phyloP scores from a whole-genome alignment of 352 stramenopile species.

The Thraustochytrium sp. region DNA sequence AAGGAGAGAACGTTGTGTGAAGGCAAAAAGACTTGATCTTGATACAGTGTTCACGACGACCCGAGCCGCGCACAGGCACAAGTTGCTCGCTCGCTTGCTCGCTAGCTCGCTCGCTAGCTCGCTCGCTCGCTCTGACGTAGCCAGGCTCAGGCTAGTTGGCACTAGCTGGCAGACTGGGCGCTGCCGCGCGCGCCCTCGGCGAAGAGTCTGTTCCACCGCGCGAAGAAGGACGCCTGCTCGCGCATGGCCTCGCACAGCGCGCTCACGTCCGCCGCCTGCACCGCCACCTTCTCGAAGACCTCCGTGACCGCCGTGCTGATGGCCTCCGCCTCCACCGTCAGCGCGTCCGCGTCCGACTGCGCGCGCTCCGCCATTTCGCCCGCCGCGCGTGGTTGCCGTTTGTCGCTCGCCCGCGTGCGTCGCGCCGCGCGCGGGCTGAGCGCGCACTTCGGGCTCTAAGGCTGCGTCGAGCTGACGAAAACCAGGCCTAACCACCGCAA shows the following conservation, averaged over 20 bases:
- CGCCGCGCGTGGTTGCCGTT: too few relatives aligned
- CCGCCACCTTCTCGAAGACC: conserved; percentile 23
- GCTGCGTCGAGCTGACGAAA: too few relatives aligned
- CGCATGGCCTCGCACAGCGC: conserved; percentile 6
- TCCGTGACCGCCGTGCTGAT: neutral
- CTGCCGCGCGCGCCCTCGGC: neutral
- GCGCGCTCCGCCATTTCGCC: neutral
- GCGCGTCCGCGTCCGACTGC: neutral
- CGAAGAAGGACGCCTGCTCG: conserved; percentile 12
- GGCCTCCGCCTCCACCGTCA: conserved; percentile 2
- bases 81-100: neutral
- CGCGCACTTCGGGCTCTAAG: too few relatives aligned
- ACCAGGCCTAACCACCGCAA: too few relatives aligned
- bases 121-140: neutral
- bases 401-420: too few relatives aligned
- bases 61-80: neutral
- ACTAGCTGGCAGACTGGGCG: neutral
- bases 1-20: neutral
- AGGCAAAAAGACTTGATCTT: neutral
- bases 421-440: too few relatives aligned
- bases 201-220: neutral
- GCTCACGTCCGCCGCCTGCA: neutral
- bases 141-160: neutral
- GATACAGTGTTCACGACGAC: neutral
- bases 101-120: too few relatives aligned